Base-by-base conservation (phyloP, 306 rosid species). In the Ziziphus jujuba region DNA sequence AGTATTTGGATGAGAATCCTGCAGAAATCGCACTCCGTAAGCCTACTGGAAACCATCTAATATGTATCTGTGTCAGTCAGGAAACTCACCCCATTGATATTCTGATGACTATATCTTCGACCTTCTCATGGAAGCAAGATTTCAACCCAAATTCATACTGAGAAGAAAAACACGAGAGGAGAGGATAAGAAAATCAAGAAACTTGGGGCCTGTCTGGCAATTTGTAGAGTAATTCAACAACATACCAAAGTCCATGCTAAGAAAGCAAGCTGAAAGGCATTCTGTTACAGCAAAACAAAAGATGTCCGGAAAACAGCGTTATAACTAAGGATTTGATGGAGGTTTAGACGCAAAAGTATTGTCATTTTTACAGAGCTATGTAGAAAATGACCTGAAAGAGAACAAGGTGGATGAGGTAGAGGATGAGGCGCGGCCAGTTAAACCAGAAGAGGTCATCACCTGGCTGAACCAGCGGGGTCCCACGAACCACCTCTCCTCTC, bases 241-340 rank as follows among this genome's bases (percentile, higher is more conserved):
- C 56, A 54, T 81, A 87, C 98, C 80, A 72, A 67, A 62, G 91
- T 74, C 98, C 98, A 92, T 7, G 87, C 66, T 36, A 89, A 76
- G 83, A 89, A 89, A 56, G 96, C 96, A 21, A 92, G 85, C 75
- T 89, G 89, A 59, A 92, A 92, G 56, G 98, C 88, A 78, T 92
- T 92, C 95, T 92, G 91, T 59, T 43, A 53, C 12, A 40, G 6
- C 10, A 67, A 19, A 45, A 35, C 5, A 11, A 11, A 16, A 35
- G 7, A 50, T 50, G 11, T 17, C 13, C 3, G 22, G 13, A 44
- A 13, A 7, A 16, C 63, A 45, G 13, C 1, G 17, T 16, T 7
- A 15, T n/a, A n/a, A n/a, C 44, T 11, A 5, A 31, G 11, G 20
- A 15, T 33, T 4, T n/a, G 51, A 61, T 35, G 2, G 25, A 9